Conservation (phyloP, 441 rosid genomes). For the Brassica balearica region DNA sequence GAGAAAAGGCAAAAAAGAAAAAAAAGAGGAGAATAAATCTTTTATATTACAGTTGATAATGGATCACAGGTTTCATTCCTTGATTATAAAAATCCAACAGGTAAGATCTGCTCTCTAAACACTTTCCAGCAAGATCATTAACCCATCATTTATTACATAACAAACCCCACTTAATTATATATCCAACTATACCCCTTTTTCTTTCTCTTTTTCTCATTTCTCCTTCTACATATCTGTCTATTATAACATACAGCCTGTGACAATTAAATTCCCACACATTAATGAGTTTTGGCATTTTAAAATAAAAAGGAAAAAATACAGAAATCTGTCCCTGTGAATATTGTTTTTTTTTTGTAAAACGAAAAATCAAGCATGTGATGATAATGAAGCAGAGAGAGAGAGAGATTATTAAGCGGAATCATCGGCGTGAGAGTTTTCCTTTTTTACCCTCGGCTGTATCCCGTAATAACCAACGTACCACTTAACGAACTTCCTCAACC, state of each 20-base stretch:
- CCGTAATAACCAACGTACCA: conserved; percentile 83
- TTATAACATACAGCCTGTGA: conserved; percentile 41
- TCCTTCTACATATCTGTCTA: conserved; percentile 25
- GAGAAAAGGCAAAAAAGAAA: background rate
- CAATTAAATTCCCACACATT: conserved; percentile 43
- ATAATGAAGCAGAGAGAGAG: conserved; percentile 21
- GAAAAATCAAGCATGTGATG: conserved; percentile 40
- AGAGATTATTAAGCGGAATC: conserved; percentile 39
- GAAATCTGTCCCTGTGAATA: conserved; percentile 34
- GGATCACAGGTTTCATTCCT: conserved; percentile 45
- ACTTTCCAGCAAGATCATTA: conserved; percentile 45
- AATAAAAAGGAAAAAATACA: conserved; percentile 33
- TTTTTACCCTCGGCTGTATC: conserved; percentile 62
- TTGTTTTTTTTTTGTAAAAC: background rate
- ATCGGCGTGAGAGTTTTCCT: conserved; percentile 49
- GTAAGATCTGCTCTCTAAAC: conserved; percentile 36
- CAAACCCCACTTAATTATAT: conserved; percentile 18
- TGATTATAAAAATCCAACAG: conserved; percentile 41
- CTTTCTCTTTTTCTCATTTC: background rate
- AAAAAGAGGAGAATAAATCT: conserved; percentile 4
- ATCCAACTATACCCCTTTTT: conserved; percentile 1
- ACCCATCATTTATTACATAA: conserved; percentile 36
- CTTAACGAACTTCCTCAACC: conserved; percentile 82
- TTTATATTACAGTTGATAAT: conserved; percentile 33
- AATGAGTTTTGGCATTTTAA: conserved; percentile 30